Percentiles rank a stretch among this genome's conserved stretches.
These are phyloP conservation scores for Fragaria vesca DNA, from an alignment of 306 rosid genomes.

Conservation along the genomic window DNA sequence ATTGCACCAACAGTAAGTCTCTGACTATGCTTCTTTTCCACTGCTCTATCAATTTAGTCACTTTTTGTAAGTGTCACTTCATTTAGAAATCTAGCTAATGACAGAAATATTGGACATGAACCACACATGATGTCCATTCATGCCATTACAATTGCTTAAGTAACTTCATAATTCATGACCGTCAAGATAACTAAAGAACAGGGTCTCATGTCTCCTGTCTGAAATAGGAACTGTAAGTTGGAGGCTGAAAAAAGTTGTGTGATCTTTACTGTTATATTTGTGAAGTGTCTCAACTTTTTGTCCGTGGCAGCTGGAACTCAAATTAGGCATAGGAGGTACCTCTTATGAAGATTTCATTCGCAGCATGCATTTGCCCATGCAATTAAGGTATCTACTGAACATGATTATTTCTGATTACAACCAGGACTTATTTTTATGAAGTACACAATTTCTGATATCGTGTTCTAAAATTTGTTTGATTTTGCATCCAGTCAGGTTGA, in stretches of 20 bases:
- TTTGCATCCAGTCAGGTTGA: slow-evolving; percentile 77
- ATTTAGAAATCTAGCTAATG: not conserved
- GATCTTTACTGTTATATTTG: slow-evolving; percentile 2
- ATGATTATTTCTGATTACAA: not conserved
- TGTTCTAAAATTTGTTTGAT: slow-evolving; percentile 29
- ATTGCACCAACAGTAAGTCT: slow-evolving; percentile 86
- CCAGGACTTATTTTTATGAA: slow-evolving; percentile 6
- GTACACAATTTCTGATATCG: slow-evolving; percentile 14
- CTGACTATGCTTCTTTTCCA: not conserved
- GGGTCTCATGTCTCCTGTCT: not conserved
- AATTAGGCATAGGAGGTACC: slow-evolving; percentile 88
- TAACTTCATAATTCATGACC: not conserved
- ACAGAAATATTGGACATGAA: not conserved
- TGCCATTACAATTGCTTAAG: not conserved
- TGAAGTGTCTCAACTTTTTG: slow-evolving; percentile 24
- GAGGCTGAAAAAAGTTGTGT: not conserved
- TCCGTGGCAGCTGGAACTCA: slow-evolving; percentile 77
- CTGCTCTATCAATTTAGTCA: slow-evolving; percentile 4
- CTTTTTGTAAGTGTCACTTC: not conserved
- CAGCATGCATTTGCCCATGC: slow-evolving; percentile 82
- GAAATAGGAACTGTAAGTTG: too few relatives aligned
- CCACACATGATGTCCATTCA: not conserved
- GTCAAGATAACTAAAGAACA: not conserved
- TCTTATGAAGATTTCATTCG: slow-evolving; percentile 94
- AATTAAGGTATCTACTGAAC: slow-evolving; percentile 57